Base-by-base conservation (phyloP, 2,329 filamentous ascomycete genomes). In the Colletotrichum cuscutae region DNA sequence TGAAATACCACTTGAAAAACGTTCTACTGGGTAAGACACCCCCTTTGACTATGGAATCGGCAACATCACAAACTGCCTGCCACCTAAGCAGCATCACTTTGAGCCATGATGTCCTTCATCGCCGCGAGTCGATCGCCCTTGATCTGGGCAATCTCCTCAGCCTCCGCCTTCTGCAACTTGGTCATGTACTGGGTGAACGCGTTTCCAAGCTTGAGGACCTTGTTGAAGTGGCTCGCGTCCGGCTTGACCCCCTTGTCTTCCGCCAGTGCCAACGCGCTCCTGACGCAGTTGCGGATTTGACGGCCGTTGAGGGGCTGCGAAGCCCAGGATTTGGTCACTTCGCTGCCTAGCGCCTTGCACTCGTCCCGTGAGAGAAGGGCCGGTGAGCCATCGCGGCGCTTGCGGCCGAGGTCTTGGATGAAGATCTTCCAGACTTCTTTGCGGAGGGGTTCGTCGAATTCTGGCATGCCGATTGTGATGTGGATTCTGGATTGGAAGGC, bases 281-380 rank as follows among this genome's bases (percentile, higher is more conserved):
- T 49, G 19, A 49, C 8, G 0, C 42, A 49, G 1, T 49, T 49
- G 7, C 42, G 42, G 42, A n/a, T 49, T 0, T 49, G 42, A 0
- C 42, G 42, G 19, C 42, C 42, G 19, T 49, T 49, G 19, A 49
- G 42, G 0, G 42, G 42, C 0, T 49, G 42, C 19, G 42, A 49
- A 1, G 42, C 42, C 42, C 42, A 49, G 0, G 42, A 49, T 1
- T n/a, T 49, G 3, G 19, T 9, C 0, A 49, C 42, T 11, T 49
- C 42, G 1, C 2, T 49, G 2, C 42, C 42, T 4, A 49, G 1
- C 0, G 42, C 42, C 0, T n/a, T 19, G 8, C 42, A 49, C 0
- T 49, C 42, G 1, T 49, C 42, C 0, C 19, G 42, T 9, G 19
- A 49, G 0, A 49, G 1, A 0, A 49, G 19, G 1, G 42, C 1